Conservation (phyloP, 2,329 filamentous ascomycete genomes). For the Aspergillus hiratsukae region DNA sequence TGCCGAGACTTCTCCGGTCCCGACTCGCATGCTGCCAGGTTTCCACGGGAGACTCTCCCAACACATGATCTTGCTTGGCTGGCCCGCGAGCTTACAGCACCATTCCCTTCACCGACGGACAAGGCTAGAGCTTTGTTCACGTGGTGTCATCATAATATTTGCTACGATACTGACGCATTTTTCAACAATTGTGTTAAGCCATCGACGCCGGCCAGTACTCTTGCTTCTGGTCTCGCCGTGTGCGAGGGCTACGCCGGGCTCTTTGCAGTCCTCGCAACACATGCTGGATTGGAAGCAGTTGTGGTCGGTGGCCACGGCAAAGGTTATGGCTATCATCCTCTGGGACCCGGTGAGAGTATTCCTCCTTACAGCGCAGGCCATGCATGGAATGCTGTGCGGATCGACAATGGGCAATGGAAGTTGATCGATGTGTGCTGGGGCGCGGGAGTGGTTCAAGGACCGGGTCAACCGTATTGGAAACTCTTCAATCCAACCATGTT, state of each 20-base stretch:
- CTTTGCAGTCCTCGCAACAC: slow-evolving; percentile 71
- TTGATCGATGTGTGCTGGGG: slow-evolving; percentile 92
- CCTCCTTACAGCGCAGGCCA: slow-evolving; percentile 66
- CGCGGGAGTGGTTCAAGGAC: slow-evolving; percentile 62
- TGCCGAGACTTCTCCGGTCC: slow-evolving; percentile 86
- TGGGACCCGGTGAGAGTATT: slow-evolving; percentile 59
- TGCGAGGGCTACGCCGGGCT: slow-evolving; percentile 87
- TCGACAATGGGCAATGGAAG: slow-evolving; percentile 87
- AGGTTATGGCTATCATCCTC: slow-evolving; percentile 66
- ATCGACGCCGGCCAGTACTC: slow-evolving; percentile 66
- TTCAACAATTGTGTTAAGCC: slow-evolving; percentile 65
- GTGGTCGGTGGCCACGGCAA: slow-evolving; percentile 79
- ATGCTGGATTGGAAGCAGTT: slow-evolving; percentile 73
- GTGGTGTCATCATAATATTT: slow-evolving; percentile 92
- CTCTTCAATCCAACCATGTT: slow-evolving; percentile 62
- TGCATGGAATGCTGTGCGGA: slow-evolving; percentile 89
- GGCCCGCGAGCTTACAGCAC: slow-evolving; percentile 69
- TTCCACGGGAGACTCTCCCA: slow-evolving; percentile 68
- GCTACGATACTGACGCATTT: slow-evolving; percentile 76
- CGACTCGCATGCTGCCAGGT: slow-evolving; percentile 71
- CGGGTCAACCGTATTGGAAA: slow-evolving; percentile 58
- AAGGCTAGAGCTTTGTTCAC: slow-evolving; percentile 91
- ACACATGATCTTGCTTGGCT: slow-evolving; percentile 66
- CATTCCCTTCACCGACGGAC: slow-evolving; percentile 78
- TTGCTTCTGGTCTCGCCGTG: slow-evolving; percentile 75